Evolutionary conservation across 2,329 filamentous ascomycete species (phyloP).

Genomic region (Curvularia sp.): DNA sequence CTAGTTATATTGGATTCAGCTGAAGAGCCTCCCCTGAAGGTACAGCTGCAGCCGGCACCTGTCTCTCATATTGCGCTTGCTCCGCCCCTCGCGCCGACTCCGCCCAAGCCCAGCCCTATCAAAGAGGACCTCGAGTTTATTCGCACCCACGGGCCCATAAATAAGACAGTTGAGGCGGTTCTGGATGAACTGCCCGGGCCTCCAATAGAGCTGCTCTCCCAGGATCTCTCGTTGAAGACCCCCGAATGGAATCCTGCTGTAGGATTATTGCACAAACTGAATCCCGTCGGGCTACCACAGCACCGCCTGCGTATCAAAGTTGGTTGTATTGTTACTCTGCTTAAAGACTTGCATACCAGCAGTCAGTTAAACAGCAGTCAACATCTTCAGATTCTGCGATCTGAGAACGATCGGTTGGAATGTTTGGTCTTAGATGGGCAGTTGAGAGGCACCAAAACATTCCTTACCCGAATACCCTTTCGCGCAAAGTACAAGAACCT

Average conservation of each 20-base stretch:
- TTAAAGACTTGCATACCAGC: conserved; percentile 39
- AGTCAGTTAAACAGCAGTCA: conserved; percentile 45
- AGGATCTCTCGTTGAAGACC: conserved; percentile 33
- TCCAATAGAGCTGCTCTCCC: conserved; percentile 43
- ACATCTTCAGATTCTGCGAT: conserved; percentile 40
- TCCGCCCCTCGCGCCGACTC: neutral
- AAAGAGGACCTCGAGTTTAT: conserved; percentile 33
- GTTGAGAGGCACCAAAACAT: conserved; percentile 42
- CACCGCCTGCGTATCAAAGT: conserved; percentile 47
- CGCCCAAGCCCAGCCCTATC: neutral
- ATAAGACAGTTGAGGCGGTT: conserved; percentile 35
- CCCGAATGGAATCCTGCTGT: conserved; percentile 37
- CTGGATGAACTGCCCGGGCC: conserved; percentile 38
- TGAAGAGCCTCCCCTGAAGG: conserved; percentile 16
- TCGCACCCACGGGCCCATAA: conserved; percentile 43
- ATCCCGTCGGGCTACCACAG: conserved; percentile 42
- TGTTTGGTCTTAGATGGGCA: conserved; percentile 46
- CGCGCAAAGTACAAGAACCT: conserved; percentile 41
- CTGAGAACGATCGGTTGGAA: conserved; percentile 41
- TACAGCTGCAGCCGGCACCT: conserved; percentile 8
- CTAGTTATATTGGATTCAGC: conserved; percentile 37
- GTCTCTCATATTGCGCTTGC: neutral
- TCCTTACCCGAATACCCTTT: conserved; percentile 42
- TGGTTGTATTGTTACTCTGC: conserved; percentile 41
- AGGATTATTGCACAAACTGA: conserved; percentile 42